Evolutionary conservation across 768 basidiomycete genomes (phyloP), one percentile per base, ranked within the genome.

Genomic region (Rhizopogon vesiculosus): DNA sequence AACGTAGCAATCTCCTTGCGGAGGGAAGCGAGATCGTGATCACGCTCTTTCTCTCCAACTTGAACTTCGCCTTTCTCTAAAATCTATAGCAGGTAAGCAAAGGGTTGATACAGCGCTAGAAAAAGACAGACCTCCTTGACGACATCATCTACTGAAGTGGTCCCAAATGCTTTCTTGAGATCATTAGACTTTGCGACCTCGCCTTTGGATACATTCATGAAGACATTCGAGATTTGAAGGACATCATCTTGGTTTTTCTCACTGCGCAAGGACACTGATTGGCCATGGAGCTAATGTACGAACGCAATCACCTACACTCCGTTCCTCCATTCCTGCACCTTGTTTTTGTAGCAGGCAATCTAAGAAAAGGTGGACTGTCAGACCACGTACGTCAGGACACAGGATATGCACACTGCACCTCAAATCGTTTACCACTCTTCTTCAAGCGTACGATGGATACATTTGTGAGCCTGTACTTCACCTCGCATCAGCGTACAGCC

Each of bases 341-440:
- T 98, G 74, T 99, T 99, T 78, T 98, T 96, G 78, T 98, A 99
- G 72, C 94, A 97, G 39, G 97, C 96, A 64, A 99, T 90, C 96
- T 89, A 59, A 12, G 35, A 28, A 29, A 50, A 51, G 43, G 3
- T 31, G 29, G 50, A 22, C 16, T 22, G 42, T 56, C 7, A 33
- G 50, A 18, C 42, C 41, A 13, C 29, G 33, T 25, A 25, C 5
- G 25, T 51, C 9, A 7, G n/a, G 6, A 29, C 12, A 29, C 3
- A 2, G 12, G 22, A 29, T n/a, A 40, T 38, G 8, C 5, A 16
- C 44, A 16, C 2, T 44, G 31, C 62, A 93, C 95, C 80, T 99
- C 97, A 69, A 97, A 98, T 48, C 97, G 86, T 73, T 98, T 98
- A 42, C 97, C 97, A 45, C 89, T 93, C 69, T 98, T 98, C 79